Conservation (phyloP, 768 basidiomycete genomes). For the Saitozyma sp. region DNA sequence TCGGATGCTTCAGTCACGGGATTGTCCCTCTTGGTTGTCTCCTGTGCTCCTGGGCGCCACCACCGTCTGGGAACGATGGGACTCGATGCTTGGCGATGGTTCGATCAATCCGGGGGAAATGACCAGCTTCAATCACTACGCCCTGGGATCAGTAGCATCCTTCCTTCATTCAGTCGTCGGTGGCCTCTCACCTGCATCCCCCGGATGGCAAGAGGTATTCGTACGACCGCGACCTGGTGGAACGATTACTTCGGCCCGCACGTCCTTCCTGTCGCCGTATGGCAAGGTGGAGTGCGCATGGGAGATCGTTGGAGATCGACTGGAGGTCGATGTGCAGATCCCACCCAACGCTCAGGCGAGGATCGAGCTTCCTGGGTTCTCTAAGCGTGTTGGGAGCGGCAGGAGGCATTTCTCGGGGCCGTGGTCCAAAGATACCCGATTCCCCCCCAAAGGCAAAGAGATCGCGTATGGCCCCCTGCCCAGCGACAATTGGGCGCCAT, state of each 20-base stretch:
- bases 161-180: slow-evolving; percentile 30
- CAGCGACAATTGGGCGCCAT: no score
- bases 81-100: slow-evolving; percentile 35
- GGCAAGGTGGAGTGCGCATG: slow-evolving; percentile 21
- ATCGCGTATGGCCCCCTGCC: no score
- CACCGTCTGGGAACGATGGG: slow-evolving; percentile 45
- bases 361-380: no score
- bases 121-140: slow-evolving; percentile 45
- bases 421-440: no score
- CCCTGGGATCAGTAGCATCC: slow-evolving; percentile 35
- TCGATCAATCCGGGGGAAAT: slow-evolving; percentile 39
- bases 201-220: slow-evolving; percentile 27
- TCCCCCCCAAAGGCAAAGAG: no score
- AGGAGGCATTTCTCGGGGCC: no score
- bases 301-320: slow-evolving; percentile 14
- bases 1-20: slow-evolving; percentile 43
- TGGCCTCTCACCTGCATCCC: slow-evolving; percentile 23
- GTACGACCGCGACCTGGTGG: slow-evolving; percentile 33
- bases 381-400: no score
- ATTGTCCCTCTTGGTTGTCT: slow-evolving; percentile 37
- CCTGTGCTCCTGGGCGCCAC: slow-evolving; percentile 33
- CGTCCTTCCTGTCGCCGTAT: slow-evolving; percentile 20
- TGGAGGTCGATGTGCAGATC: slow-evolving; percentile 21
- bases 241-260: slow-evolving; percentile 16
- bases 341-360: slow-evolving; percentile 27